Evolutionary conservation across 2,329 filamentous ascomycete species (phyloP).

Genomic region (Pseudopithomyces chartarum): DNA sequence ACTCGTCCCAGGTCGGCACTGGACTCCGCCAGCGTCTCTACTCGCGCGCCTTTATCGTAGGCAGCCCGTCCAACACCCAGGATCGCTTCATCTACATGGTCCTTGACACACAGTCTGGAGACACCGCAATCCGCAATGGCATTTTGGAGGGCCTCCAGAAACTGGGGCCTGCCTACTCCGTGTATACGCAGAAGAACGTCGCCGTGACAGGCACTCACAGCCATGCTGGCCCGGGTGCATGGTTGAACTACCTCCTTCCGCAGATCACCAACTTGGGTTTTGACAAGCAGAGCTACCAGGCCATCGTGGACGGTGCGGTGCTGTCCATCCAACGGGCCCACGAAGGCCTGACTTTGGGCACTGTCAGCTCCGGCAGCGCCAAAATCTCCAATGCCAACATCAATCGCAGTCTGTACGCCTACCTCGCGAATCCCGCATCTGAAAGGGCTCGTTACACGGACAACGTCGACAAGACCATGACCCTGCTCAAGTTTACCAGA

Average conservation of each 20-base stretch:
- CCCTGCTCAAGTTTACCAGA: constrained; percentile 77
- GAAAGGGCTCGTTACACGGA: constrained; percentile 73
- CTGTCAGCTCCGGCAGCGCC: constrained; percentile 71
- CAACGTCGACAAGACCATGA: constrained; percentile 77
- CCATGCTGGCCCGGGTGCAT: constrained; percentile 88
- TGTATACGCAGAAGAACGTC: constrained; percentile 80
- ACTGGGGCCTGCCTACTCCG: constrained; percentile 72
- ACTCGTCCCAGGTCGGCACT: constrained; percentile 78
- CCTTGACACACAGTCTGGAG: constrained; percentile 83
- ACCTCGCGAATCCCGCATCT: constrained; percentile 79
- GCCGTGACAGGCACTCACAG: constrained; percentile 93
- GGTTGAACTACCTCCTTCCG: constrained; percentile 92
- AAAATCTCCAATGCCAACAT: constrained; percentile 78
- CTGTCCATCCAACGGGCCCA: constrained; percentile 84
- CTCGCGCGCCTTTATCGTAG: constrained; percentile 87
- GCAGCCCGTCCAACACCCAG: constrained; percentile 65
- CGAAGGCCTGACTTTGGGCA: constrained; percentile 69
- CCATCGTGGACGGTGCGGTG: constrained; percentile 84
- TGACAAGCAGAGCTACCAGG: constrained; percentile 81
- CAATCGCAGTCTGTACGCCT: constrained; percentile 87
- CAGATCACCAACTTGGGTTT: constrained; percentile 90
- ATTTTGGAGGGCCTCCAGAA: constrained; percentile 74
- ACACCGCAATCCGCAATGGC: constrained; percentile 87
- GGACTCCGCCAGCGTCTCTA: constrained; percentile 87
- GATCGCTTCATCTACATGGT: constrained; percentile 87